phyloP scores from a whole-genome alignment of 2,329 filamentous ascomycete genomes.

The Fonsecaea nubica region DNA sequence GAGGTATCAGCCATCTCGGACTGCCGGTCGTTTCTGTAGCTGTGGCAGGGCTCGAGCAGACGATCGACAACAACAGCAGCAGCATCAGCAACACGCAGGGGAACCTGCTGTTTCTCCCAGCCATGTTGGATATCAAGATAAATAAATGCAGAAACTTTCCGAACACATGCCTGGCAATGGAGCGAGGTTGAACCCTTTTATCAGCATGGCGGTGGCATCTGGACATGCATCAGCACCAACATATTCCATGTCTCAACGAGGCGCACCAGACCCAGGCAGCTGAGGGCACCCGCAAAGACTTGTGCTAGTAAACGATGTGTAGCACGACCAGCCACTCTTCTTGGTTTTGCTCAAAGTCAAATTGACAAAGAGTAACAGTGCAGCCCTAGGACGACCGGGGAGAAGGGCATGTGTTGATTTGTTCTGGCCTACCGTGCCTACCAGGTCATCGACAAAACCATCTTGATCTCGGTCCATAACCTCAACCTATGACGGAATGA shows the following conservation, averaged over 20 bases:
- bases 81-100: neutral
- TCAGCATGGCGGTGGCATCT: neutral
- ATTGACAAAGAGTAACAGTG: neutral
- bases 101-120: neutral
- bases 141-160: neutral
- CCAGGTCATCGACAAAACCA: neutral
- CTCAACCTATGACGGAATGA: neutral
- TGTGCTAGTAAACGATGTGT: slow-evolving; percentile 22
- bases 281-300: neutral
- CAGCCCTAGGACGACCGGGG: neutral
- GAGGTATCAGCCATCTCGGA: slow-evolving; percentile 23
- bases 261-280: neutral
- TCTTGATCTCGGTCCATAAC: neutral
- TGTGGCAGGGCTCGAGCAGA: slow-evolving; percentile 6
- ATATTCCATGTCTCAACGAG: neutral
- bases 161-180: neutral
- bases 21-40: slow-evolving; percentile 14
- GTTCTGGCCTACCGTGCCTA: neutral
- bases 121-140: slow-evolving; percentile 4
- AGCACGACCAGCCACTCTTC: neutral
- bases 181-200: neutral
- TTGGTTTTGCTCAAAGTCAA: slow-evolving; percentile 7
- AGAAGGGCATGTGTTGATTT: slow-evolving; percentile 1
- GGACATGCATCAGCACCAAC: neutral
- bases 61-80: slow-evolving; percentile 6